Percentiles rank a stretch among this genome's conserved stretches.
phyloP scores from a whole-genome alignment of 805 yeast genomes.

The Scheffersomyces amazonensis region DNA sequence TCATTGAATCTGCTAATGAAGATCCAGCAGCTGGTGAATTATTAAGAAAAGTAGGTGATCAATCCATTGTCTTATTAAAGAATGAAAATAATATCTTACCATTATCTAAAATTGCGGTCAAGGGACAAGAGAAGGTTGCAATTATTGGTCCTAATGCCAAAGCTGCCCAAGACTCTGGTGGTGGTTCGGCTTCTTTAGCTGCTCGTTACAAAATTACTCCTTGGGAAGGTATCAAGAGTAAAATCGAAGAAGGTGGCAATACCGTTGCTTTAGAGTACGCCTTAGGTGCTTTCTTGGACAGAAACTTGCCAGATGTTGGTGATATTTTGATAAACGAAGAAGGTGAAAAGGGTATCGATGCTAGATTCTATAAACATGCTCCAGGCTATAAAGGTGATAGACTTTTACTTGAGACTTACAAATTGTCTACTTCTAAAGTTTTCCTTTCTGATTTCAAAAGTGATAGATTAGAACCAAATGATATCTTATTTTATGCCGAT shows the following conservation, averaged over 20 bases:
- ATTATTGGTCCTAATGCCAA: conserved; percentile 63
- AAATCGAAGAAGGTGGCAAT: conserved; percentile 22
- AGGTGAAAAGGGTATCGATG: conserved; percentile 20
- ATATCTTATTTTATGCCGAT: conserved; percentile 38
- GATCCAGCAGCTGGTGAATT: conserved; percentile 44
- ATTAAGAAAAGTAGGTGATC: conserved; percentile 46
- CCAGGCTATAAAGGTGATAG: conserved; percentile 13
- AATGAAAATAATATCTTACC: conserved; percentile 51
- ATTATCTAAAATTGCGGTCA: conserved; percentile 25
- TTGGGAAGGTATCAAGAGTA: conserved; percentile 40
- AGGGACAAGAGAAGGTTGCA: conserved; percentile 32
- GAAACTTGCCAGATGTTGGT: conserved; percentile 28
- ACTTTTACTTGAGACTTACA: conserved; percentile 12
- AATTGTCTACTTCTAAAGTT: conserved; percentile 17
- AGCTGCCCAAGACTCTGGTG: conserved; percentile 51
- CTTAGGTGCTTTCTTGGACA: conserved; percentile 34
- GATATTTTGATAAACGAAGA: conserved; percentile 13
- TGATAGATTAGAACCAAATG: conserved; percentile 15
- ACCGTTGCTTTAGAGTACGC: conserved; percentile 21
- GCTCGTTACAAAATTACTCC: conserved; percentile 50
- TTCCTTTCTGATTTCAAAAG: conserved; percentile 21
- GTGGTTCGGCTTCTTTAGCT: conserved; percentile 57
- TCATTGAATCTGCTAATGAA: conserved; percentile 37
- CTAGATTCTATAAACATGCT: conserved; percentile 14
- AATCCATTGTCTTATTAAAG: conserved; percentile 54